Evolutionary conservation across 1,284 basidiomycete species (phyloP).

Genomic region (Anthracocystis walkeri): DNA sequence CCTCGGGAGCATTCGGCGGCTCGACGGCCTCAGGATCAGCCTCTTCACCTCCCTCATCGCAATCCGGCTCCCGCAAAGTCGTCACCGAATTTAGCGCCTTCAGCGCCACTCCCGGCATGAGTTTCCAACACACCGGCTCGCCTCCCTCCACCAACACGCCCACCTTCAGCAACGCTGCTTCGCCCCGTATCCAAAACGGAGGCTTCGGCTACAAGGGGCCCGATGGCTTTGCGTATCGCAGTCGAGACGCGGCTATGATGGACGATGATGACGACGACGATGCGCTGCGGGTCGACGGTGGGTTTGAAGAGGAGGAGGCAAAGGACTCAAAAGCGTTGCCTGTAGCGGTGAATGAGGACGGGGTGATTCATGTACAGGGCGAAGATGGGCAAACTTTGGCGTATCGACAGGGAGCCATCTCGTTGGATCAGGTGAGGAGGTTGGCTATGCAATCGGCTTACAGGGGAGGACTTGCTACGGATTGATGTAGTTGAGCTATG

Average conservation of each 20-base stretch:
- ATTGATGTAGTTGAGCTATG: conserved; percentile 69
- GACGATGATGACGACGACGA: conserved; percentile 63
- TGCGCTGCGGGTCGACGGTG: conserved; percentile 53
- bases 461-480: conserved; percentile 71
- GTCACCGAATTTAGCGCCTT: conserved; percentile 63
- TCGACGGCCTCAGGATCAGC: background rate
- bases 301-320: conserved; percentile 30
- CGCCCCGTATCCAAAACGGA: conserved; percentile 27
- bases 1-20: conserved; percentile 28
- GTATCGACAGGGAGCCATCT: conserved; percentile 64
- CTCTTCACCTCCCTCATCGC: conserved; percentile 9
- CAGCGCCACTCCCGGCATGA: conserved; percentile 60
- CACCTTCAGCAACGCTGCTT: conserved; percentile 17
- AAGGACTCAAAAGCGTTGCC: conserved; percentile 38
- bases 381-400: conserved; percentile 65
- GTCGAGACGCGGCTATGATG: conserved; percentile 43
- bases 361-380: conserved; percentile 60
- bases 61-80: conserved; percentile 49
- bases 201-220: conserved; percentile 41
- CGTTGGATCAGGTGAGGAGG: conserved; percentile 62
- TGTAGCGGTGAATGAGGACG: conserved; percentile 49
- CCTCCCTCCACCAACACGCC: conserved; percentile 26
- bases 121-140: conserved; percentile 49
- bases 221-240: conserved; percentile 37
- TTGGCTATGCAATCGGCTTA: conserved; percentile 60